Evolutionary conservation across 352 stramenopile genomes (phyloP), one percentile per base, ranked within the genome.

Genomic region (Globisporangium spinosum): DNA sequence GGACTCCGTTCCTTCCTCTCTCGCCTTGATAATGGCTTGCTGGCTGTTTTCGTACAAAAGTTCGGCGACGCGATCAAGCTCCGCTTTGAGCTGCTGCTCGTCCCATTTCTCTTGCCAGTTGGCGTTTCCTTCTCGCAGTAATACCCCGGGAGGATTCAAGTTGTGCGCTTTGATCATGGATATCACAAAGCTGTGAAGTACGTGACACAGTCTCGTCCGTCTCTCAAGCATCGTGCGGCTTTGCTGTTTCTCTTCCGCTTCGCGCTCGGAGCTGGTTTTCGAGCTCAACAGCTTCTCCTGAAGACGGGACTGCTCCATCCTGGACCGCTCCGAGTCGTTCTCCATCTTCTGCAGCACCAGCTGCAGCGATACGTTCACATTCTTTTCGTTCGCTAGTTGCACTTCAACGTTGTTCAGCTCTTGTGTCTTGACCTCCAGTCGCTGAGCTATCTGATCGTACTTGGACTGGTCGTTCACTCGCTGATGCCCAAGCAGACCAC

Each of bases 381-480:
- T 72, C 32, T 71, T 61, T 69, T 82, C 68, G 0, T 54, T 56
- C 22, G 53, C 54, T 0, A 83, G 54, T 7, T 69, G 75, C 2
- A 61, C 9, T 22, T 80, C 72, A 3, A 80, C n/a, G 3, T 80
- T 43, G 12, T 76, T 62, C 12, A 89, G 58, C 22, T 85, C 75
- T 10, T 66, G 61, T 3, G 72, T 62, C 40, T 88, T 90, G 1
- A 65, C 66, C 4, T 88, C 74, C 12, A 92, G 58, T 6, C 71
- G 72, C 35, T 75, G 53, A 1, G 77, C 67, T 0, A 89, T 53
- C 15, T 87, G 76, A 4, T 85, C 74, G 22, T 83, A 87, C 67
- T 88, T 89, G 29, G 72, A 65, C 54, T 90, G 77, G n/a, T 89
- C 84, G 15, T 77, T 81, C 13, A 84, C 76, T 13, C 77, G 76